Evolutionary conservation across 2,329 filamentous ascomycete species (phyloP).

Genomic region (Aspergillus sp.): DNA sequence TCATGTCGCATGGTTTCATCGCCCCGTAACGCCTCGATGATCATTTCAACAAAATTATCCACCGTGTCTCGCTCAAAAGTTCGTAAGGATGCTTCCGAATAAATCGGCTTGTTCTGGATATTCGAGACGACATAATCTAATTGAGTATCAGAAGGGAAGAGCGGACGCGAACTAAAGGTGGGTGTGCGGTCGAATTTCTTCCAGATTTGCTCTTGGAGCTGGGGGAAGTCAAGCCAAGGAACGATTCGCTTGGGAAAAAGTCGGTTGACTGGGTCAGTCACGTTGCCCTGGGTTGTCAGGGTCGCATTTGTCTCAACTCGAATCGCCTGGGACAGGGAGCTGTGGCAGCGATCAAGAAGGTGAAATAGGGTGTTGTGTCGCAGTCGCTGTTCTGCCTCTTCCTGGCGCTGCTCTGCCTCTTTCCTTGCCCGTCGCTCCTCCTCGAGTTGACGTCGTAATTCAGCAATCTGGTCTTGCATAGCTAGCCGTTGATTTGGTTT

Average conservation of each 20-base stretch:
- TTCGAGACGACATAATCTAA: constrained; percentile 9
- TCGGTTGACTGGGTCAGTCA: constrained; percentile 13
- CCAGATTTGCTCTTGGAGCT: constrained; percentile 16
- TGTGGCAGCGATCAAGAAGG: constrained; percentile 16
- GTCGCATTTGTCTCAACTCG: constrained; percentile 14
- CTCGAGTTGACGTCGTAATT: constrained; percentile 1
- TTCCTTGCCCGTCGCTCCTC: constrained; percentile 7
- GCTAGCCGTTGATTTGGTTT: too few relatives aligned
- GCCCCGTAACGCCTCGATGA: not conserved
- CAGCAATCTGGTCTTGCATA: not conserved
- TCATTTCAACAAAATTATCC: constrained; percentile 16
- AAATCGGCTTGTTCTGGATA: constrained; percentile 14
- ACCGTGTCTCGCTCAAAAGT: constrained; percentile 6
- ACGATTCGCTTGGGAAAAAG: constrained; percentile 13
- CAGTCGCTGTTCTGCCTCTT: constrained; percentile 13
- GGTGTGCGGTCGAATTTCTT: constrained; percentile 10
- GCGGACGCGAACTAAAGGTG: constrained; percentile 9
- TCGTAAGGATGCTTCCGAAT: constrained; percentile 14
- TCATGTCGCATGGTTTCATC: constrained; percentile 8
- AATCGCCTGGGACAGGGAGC: constrained; percentile 14
- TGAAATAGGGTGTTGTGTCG: constrained; percentile 12
- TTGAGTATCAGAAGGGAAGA: constrained; percentile 13
- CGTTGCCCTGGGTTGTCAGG: constrained; percentile 16
- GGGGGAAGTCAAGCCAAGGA: constrained; percentile 15
- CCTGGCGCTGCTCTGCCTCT: constrained; percentile 10